These are phyloP conservation scores for Vitis hybrid DNA, from an alignment of 177 flowering plant species.

Conservation along the genomic window DNA sequence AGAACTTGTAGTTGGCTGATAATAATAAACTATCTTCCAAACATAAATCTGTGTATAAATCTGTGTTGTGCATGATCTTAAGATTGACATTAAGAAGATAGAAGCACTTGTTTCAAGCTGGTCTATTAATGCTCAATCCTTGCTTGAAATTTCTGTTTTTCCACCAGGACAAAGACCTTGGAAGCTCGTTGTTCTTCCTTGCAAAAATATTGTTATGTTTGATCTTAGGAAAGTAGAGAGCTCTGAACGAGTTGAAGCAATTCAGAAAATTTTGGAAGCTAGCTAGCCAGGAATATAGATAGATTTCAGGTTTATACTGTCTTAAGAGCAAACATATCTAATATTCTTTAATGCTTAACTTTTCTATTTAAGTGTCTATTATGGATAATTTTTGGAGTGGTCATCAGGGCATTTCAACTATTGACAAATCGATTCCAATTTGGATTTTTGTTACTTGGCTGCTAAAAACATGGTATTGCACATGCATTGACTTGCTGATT, in stretches of 20 bases:
- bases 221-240: slow-evolving; percentile 23
- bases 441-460: not conserved
- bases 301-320: slow-evolving; percentile 35
- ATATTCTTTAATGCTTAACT: slow-evolving; percentile 1
- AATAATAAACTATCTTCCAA: too few relatives aligned
- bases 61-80: too few relatives aligned
- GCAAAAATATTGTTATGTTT: slow-evolving; percentile 32
- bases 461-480: not conserved
- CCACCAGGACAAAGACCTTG: slow-evolving; percentile 33
- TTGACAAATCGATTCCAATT: not conserved
- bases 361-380: not conserved
- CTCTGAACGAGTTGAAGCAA: slow-evolving; percentile 10
- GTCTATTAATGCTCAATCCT: slow-evolving; percentile 11
- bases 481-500: not conserved
- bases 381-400: too few relatives aligned
- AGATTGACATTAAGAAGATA: slow-evolving; percentile 3
- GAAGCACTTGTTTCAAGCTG: slow-evolving; percentile 27
- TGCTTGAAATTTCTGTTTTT: slow-evolving; percentile 30
- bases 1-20: too few relatives aligned
- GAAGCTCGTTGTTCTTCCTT: slow-evolving; percentile 4
- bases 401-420: not conserved
- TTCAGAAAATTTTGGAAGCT: slow-evolving; percentile 38
- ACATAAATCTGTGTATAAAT: too few relatives aligned
- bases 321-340: not conserved
- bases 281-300: slow-evolving; percentile 31